Percentiles rank a stretch among this genome's conserved stretches.
These are phyloP conservation scores for Colletotrichum sp. DNA, from an alignment of 2,329 filamentous ascomycete genomes.

Conservation along the genomic window DNA sequence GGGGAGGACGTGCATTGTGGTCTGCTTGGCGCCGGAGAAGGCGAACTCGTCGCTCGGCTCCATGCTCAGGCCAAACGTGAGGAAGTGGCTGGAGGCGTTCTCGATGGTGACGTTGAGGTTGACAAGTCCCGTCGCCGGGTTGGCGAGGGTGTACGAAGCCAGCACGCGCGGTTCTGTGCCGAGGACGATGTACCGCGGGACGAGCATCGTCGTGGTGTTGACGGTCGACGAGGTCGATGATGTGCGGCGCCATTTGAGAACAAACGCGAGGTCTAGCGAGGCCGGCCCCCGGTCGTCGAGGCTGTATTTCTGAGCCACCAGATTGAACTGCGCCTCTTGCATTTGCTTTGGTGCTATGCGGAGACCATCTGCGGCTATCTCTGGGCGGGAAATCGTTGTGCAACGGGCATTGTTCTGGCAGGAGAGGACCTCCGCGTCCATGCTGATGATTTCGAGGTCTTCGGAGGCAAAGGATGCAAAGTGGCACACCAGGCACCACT, in stretches of 20 bases:
- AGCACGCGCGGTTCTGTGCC: conserved; percentile 88
- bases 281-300: conserved; percentile 84
- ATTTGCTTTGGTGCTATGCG: conserved; percentile 70
- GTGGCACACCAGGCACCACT: conserved; percentile 78
- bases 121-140: conserved; percentile 38
- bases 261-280: conserved; percentile 75
- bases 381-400: conserved; percentile 43
- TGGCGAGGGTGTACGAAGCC: conserved; percentile 55
- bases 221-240: conserved; percentile 26
- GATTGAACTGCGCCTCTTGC: conserved; percentile 73
- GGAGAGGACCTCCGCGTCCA: conserved; percentile 66
- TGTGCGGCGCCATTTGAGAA: conserved; percentile 77
- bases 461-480: conserved; percentile 81
- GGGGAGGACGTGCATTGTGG: conserved; percentile 81
- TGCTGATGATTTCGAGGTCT: conserved; percentile 66
- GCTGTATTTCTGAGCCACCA: conserved; percentile 76
- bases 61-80: conserved; percentile 92
- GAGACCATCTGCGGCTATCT: conserved; percentile 45
- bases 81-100: conserved; percentile 92
- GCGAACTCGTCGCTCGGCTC: conserved; percentile 92
- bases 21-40: conserved; percentile 87
- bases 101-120: conserved; percentile 73
- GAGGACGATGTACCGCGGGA: conserved; percentile 82
- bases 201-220: conserved; percentile 73
- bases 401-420: conserved; percentile 69